Base-by-base conservation (phyloP, 768 basidiomycete species). In the Collybia nuda region DNA sequence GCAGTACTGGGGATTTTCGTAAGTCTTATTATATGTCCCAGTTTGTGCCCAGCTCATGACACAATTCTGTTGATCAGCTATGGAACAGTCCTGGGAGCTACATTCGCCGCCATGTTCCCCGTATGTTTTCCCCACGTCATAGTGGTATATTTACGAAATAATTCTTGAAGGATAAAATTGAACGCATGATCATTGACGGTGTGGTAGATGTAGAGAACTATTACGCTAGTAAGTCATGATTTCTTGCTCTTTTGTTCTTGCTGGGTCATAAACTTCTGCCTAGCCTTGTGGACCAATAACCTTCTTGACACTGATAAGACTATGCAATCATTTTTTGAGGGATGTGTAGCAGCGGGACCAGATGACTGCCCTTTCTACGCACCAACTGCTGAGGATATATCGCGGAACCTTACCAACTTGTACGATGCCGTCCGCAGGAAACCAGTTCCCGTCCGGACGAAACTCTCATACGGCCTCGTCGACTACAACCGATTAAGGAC, bases 151-250 rank as follows among this genome's bases (percentile, higher is more conserved):
- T 46, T 9, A 6, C n/a, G 35, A 3, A 21, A 28, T 29, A n/a
- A 4, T 6, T 35, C 24, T 54, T 55, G 24, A 37, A 75, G 69
- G 67, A 72, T 43, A 70, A 71, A 36, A 57, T 74, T 18, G 71
- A 67, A 44, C 67, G 72, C 12, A 8, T 75, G 15, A 58, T 72
- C 6, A 63, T 75, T 18, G 74, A 76, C 41, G 72, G 73, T 18
- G 72, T 74, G n/a, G 63, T 68, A n/a, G 73, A 75, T 38, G 56
- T 67, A 0, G 69, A 74, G 26, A 57, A 73, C 42, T 75, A 74
- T 47, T 77, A 69, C 47, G 53, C 64, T 11, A 63, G 74, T 72
- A 14, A 51, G 35, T 62, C 44, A 21, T 19, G 6, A 11, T 48
- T 19, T 24, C 21, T 15, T 26, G 3, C 12, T 26, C 39, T 17